A percentile compares a stretch with the other conserved stretches of the same genome.
Conservation (phyloP, 2,329 filamentous ascomycete genomes). For the Remersonia thermophila region DNA sequence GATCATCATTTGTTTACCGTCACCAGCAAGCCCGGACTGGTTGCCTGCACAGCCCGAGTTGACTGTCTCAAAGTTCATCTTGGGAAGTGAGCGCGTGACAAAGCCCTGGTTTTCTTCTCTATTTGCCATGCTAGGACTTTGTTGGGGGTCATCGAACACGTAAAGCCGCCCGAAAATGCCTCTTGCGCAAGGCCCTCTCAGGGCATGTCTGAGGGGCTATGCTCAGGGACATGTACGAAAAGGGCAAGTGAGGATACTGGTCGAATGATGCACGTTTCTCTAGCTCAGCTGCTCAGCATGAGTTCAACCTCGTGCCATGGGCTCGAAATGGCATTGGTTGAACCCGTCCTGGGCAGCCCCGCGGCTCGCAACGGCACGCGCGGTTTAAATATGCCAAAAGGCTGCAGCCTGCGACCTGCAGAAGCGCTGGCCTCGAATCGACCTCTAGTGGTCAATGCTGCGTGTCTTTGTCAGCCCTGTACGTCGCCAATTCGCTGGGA, state of each 20-base stretch:
- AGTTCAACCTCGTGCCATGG: constrained; percentile 10
- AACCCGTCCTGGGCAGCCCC: neutral
- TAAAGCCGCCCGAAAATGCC: no score
- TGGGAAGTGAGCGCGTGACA: constrained; percentile 3
- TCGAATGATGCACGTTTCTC: no score
- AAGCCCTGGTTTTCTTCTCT: neutral
- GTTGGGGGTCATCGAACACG: no score
- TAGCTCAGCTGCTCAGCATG: no score
- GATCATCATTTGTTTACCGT: no score
- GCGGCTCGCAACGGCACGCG: constrained; percentile 9
- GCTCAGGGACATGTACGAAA: no score
- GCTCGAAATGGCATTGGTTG: constrained; percentile 9
- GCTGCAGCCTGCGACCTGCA: constrained; percentile 3
- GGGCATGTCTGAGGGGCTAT: no score
- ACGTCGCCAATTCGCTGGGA: constrained; percentile 13
- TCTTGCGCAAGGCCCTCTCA: no score
- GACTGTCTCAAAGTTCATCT: neutral
- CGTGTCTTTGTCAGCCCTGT: constrained; percentile 19
- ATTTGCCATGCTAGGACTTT: no score
- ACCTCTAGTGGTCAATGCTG: constrained; percentile 18
- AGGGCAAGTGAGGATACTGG: no score
- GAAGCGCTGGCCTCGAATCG: neutral
- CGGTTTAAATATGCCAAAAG: neutral
- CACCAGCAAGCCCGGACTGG: no score
- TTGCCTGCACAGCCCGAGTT: no score